Base-by-base conservation (phyloP, 2,329 filamentous ascomycete genomes). In the Byssochlamys sp. region DNA sequence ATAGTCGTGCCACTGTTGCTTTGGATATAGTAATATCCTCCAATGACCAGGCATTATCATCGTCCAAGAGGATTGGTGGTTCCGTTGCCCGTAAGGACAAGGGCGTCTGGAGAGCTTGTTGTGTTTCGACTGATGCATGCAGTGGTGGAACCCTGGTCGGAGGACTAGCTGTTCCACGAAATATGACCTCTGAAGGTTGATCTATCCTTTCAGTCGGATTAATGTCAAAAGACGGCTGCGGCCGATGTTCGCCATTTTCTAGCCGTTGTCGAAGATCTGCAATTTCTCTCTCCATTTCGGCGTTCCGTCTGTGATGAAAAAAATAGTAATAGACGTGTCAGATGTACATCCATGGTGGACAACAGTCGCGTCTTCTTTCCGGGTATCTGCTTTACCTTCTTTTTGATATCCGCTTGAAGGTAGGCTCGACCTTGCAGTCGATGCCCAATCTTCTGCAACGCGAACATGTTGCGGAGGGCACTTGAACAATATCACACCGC, bases 391-490 rank as follows among this genome's bases (percentile, higher is more conserved):
- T 31, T 56, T 62, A 74, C 72, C 71, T 72, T 66, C 84, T 77
- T 72, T 86, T 86, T 54, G 83, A 84, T 35, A 86, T 78, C 59
- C 84, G 80, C 73, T 84, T 86, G 74, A 87, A 87, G 66, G 83
- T 82, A 61, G 82, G 80, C 63, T 86, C 83, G 66, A 87, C 84
- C 65, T 83, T 82, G 73, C 84, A 87, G 62, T 79, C 77, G 53
- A 86, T 81, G 54, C 78, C 77, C 60, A 85, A 79, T 66, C 84
- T 83, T 61, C 77, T 74, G 71, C 84, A 87, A 61, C 84, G 80
- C 52, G 78, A 78, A 72, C 84, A 87, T 52, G 77, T 76, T 62
- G 79, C 76, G 64, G 84, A 85, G 5, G 82, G 83, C n/a, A 82
- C 81, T 63, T 84, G 81, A 53, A 83, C 76, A 63, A 86, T 84